Base-by-base conservation (phyloP, 2,329 filamentous ascomycete genomes). In the Hirsutella minnesotensis region DNA sequence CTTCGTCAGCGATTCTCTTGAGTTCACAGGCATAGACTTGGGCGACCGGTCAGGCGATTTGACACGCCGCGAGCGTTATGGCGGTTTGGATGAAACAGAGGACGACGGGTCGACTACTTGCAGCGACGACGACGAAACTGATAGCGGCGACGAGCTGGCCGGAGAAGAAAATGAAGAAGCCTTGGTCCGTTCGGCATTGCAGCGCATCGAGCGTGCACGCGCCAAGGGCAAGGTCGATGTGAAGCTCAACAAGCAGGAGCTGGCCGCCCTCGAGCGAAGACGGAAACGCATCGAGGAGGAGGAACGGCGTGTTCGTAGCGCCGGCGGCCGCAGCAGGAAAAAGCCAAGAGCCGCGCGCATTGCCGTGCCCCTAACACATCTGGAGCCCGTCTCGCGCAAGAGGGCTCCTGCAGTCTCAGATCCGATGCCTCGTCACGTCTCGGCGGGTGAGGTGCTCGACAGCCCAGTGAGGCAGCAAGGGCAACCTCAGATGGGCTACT, bases 181-280 rank as follows among this genome's bases (percentile, higher is more conserved):
- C 49, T 63, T 94, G 52, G 78, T 92, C 49, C 81, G 88, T 50
- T 78, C 78, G 49, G 89, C 89, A 34, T 66, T 94, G 61, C 79
- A 81, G 53, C 82, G 86, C 51, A 94, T 95, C 56, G 77, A 81
- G 49, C 76, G 79, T 50, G 87, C 89, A 15, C 80, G 86, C 58
- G 77, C 77, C 48, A 79, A 79, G 55, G 88, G 88, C 49, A 83
- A 81, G 60, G 70, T 73, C 37, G 85, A 94, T 44, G 86, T 95
- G 44, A 83, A 81, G 58, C 73, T 96, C 49, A 87, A 75, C 52
- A 76, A 81, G 54, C 79, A 83, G 42, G 89, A 95, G 61, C 69
- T 95, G 52, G 83, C 81, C 47, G 88, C 87, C 38, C 70, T 94
- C 51, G 83, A 90, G 57, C 76, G 79, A 48, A 71, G 74, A 53